Evolutionary conservation across 2,329 filamentous ascomycete genomes (phyloP).

Genomic region (Penicillium sp.): DNA sequence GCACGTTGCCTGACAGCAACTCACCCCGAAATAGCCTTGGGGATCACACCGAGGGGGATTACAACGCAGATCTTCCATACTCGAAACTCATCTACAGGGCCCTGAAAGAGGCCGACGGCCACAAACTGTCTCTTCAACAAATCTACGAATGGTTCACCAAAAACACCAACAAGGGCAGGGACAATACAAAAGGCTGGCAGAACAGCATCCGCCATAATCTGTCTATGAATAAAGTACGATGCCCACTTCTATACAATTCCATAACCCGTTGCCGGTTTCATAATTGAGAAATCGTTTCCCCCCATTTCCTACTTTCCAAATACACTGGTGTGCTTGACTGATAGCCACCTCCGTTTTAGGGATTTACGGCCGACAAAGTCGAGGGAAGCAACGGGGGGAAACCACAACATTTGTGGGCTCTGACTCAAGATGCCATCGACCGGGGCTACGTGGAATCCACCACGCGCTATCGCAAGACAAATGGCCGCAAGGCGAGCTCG

Average conservation of each 20-base stretch:
- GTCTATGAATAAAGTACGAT: slow-evolving; percentile 86
- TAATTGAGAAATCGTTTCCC: slow-evolving; percentile 1
- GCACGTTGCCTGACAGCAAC: slow-evolving; percentile 13
- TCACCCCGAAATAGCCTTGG: slow-evolving; percentile 23
- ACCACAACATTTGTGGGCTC: slow-evolving; percentile 72
- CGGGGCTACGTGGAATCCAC: slow-evolving; percentile 76
- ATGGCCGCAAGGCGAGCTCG: slow-evolving; percentile 40
- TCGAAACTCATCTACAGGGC: slow-evolving; percentile 77
- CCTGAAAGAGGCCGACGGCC: slow-evolving; percentile 63
- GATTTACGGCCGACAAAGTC: slow-evolving; percentile 57
- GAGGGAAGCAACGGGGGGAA: slow-evolving; percentile 47
- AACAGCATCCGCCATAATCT: slow-evolving; percentile 95
- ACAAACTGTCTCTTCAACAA: slow-evolving; percentile 76
- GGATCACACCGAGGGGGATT: slow-evolving; percentile 26
- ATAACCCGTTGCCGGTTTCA: slow-evolving; percentile 1
- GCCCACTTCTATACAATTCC: neutral
- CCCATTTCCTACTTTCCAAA: neutral
- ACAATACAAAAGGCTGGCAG: slow-evolving; percentile 74
- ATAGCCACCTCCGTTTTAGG: slow-evolving; percentile 22
- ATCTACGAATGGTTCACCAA: slow-evolving; percentile 88
- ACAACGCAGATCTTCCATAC: slow-evolving; percentile 63
- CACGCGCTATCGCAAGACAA: slow-evolving; percentile 67
- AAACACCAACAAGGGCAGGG: slow-evolving; percentile 73
- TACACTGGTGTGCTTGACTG: neutral
- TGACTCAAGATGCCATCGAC: slow-evolving; percentile 66